Conservation (phyloP, 345 rosid species). For the Raphanus sativus region DNA sequence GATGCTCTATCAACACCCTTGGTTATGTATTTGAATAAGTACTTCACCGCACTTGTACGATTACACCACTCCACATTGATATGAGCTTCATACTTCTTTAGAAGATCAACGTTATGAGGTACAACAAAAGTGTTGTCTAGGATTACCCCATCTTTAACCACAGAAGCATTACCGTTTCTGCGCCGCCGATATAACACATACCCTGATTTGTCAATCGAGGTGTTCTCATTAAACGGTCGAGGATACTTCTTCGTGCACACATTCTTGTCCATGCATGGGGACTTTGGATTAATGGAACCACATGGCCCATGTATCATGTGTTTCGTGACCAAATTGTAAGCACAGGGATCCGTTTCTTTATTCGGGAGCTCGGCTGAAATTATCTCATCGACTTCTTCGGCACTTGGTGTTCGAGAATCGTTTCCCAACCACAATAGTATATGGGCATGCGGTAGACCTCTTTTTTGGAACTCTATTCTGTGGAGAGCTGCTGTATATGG, state of each 20-base stretch:
- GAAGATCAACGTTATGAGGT: background rate
- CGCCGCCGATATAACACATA: background rate
- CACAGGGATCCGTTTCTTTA: background rate
- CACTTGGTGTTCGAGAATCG: background rate
- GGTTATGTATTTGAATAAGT: background rate
- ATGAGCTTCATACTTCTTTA: background rate
- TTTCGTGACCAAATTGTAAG: background rate
- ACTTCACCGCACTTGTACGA: background rate
- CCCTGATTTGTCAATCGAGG: background rate
- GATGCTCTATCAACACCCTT: background rate
- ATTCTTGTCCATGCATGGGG: background rate
- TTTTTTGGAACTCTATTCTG: background rate
- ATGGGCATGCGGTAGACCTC: background rate
- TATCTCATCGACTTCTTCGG: background rate
- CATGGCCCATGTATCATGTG: background rate
- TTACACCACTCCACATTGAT: background rate
- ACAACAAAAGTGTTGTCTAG: background rate
- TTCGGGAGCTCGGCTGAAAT: background rate
- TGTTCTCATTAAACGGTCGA: background rate
- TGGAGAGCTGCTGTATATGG: background rate
- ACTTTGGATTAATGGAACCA: background rate
- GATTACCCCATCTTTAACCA: background rate
- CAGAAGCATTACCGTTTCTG: accelerated
- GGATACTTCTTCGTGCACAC: background rate
- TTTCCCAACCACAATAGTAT: background rate